These are phyloP conservation scores for Blastomyces silverae DNA, from an alignment of 2,329 filamentous ascomycete species.

Conservation along the genomic window DNA sequence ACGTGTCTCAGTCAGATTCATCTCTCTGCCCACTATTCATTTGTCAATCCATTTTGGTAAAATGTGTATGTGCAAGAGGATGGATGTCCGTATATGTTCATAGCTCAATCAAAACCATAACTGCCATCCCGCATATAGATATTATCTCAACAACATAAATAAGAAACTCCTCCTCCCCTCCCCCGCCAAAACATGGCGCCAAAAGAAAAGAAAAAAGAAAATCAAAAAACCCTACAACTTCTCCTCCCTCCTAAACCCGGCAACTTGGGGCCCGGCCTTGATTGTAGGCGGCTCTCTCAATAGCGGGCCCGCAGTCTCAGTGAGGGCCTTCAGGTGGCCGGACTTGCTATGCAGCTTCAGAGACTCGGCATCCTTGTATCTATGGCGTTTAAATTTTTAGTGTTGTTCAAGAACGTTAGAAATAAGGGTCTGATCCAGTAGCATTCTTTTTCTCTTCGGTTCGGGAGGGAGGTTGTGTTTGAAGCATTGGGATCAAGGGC, in stretches of 20 bases:
- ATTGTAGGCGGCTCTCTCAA: conserved; percentile 14
- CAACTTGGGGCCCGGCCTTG: conserved; percentile 17
- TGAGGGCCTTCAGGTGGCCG: conserved; percentile 19
- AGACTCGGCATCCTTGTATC: conserved; percentile 19
- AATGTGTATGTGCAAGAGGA: background rate
- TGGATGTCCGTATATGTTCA: too few relatives aligned
- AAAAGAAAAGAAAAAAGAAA: background rate
- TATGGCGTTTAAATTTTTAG: background rate
- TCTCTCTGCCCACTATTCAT: background rate
- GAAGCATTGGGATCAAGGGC: too few relatives aligned
- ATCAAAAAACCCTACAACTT: conserved; percentile 15
- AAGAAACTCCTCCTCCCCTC: too few relatives aligned
- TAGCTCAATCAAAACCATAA: too few relatives aligned
- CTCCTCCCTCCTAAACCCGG: conserved; percentile 18
- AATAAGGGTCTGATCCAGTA: too few relatives aligned
- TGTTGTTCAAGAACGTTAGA: background rate
- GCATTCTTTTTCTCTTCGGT: background rate
- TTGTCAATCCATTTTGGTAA: background rate
- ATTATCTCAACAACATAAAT: background rate
- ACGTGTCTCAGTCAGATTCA: conserved; percentile 2
- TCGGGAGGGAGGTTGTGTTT: too few relatives aligned
- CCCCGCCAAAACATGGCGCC: background rate
- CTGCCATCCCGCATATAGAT: background rate
- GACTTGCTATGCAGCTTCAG: conserved; percentile 17
- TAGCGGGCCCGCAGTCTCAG: conserved; percentile 13